Evolutionary conservation across 2,329 filamentous ascomycete species (phyloP), one percentile per base, ranked within the genome.

Genomic region (Hirsutella thompsonii): DNA sequence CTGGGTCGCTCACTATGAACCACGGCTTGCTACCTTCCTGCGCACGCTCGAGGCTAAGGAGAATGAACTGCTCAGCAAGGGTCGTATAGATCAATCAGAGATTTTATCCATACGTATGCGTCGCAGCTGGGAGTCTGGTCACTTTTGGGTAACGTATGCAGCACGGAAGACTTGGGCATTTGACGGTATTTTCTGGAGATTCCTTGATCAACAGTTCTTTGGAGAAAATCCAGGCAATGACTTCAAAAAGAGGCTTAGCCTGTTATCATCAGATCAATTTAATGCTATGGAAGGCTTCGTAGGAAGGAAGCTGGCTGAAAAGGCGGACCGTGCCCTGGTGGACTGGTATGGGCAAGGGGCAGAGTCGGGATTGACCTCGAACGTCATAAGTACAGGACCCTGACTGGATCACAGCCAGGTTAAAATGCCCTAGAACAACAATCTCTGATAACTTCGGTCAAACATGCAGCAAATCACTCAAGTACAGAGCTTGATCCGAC

Each of bases 81-180:
- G 39, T 39, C 26, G 23, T 19, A 41, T 46, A 9, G 18, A 38
- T 8, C 20, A 43, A 18, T 19, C 23, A 19, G 37, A 46, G 37
- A 11, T 39, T 2, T 51, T 63, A 10, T 63, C 56, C 1, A 42
- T 42, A 18, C 43, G 53, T 3, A 65, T 65, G 60, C 43, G 53
- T 8, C 49, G 59, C 28, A 61, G 56, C 43, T 63, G 59, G 62
- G 55, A 59, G 20, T 58, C 46, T 4, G 43, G 51, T 11, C 46
- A 49, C 2, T 62, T 57, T 46, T 55, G 54, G 54, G 20, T 62
- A n/a, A 57, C 50, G 40, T 61, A 61, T 26, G 60, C 55, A 3
- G 56, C 54, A 3, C 55, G 57, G 37, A 61, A 60, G 32, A 61
- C 57, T 41, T 63, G 57, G 56, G 57, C 53, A 0, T 62, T 65